Evolutionary conservation across 2,329 filamentous ascomycete species (phyloP).

Genomic region (Alternaria metachromatica): DNA sequence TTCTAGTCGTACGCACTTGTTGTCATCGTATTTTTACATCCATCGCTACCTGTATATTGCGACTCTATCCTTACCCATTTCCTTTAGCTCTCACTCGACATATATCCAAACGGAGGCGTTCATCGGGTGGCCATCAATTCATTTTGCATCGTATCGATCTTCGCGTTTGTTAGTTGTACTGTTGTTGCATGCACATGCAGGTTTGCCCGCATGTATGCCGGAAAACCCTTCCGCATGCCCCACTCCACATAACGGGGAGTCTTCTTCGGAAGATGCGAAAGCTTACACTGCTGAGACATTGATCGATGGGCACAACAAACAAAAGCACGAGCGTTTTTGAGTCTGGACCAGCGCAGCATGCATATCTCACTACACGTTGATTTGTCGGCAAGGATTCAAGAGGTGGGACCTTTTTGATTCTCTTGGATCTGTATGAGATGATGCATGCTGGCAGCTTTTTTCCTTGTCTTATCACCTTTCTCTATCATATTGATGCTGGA

Average conservation of each 20-base stretch:
- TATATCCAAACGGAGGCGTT: conserved; percentile 23
- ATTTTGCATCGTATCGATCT: conserved; percentile 12
- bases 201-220: conserved; percentile 4
- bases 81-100: conserved; percentile 4
- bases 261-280: neutral
- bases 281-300: neutral
- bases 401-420: neutral
- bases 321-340: conserved; percentile 11
- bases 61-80: conserved; percentile 10
- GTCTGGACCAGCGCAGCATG: conserved; percentile 2
- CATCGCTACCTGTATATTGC: conserved; percentile 27
- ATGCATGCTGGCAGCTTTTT: conserved; percentile 3
- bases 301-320: neutral
- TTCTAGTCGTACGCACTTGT: conserved; percentile 64
- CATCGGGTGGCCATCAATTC: neutral
- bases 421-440: neutral
- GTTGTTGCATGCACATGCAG: conserved; percentile 15
- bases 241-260: conserved; percentile 7
- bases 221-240: conserved; percentile 11
- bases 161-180: conserved; percentile 2
- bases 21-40: neutral
- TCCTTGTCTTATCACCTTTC: neutral
- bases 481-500: neutral
- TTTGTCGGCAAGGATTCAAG: neutral
- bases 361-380: neutral